Evolutionary conservation across 495 filamentous ascomycete species (phyloP).

Genomic region (Tetracladium setigerum): DNA sequence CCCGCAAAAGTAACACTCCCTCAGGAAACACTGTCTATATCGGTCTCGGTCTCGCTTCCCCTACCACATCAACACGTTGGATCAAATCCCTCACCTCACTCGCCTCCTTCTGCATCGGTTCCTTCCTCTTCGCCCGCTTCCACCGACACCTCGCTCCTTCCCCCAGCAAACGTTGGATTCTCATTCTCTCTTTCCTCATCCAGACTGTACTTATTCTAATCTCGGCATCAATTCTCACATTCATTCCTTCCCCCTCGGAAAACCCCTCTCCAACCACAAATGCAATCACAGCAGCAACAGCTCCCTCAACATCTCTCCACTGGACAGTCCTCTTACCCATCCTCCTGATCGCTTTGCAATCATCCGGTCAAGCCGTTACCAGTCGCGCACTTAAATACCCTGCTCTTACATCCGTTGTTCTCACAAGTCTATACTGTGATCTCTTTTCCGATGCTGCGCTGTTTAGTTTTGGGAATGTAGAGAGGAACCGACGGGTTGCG

Average conservation of each 20-base stretch:
- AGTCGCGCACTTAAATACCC: slow-evolving; percentile 56
- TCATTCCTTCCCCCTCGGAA: slow-evolving; percentile 21
- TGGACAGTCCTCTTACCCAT: slow-evolving; percentile 56
- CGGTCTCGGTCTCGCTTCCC: slow-evolving; percentile 55
- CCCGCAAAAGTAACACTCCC: too few species aligned
- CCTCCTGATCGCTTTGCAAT: slow-evolving; percentile 60
- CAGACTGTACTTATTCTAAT: slow-evolving; percentile 45
- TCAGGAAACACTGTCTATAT: slow-evolving; percentile 65
- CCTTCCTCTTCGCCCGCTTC: slow-evolving; percentile 53
- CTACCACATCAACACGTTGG: slow-evolving; percentile 47
- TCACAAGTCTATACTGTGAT: slow-evolving; percentile 68
- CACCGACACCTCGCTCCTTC: slow-evolving; percentile 44
- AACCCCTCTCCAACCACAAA: slow-evolving; percentile 24
- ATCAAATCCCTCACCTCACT: slow-evolving; percentile 60
- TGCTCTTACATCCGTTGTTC: slow-evolving; percentile 58
- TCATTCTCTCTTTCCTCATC: slow-evolving; percentile 49
- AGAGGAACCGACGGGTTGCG: slow-evolving; percentile 49
- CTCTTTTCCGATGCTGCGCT: slow-evolving; percentile 56
- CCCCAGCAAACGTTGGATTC: slow-evolving; percentile 50
- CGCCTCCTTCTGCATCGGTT: slow-evolving; percentile 58
- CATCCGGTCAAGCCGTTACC: slow-evolving; percentile 60
- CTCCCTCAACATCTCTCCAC: too few species aligned
- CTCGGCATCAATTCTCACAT: slow-evolving; percentile 53
- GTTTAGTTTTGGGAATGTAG: slow-evolving; percentile 40
- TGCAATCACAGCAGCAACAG: slow-evolving; percentile 29